Percentiles rank a stretch among this genome's conserved stretches.
Conservation (phyloP, 192 early-diverging fungal genomes). For the Allomyces arbusculus region DNA sequence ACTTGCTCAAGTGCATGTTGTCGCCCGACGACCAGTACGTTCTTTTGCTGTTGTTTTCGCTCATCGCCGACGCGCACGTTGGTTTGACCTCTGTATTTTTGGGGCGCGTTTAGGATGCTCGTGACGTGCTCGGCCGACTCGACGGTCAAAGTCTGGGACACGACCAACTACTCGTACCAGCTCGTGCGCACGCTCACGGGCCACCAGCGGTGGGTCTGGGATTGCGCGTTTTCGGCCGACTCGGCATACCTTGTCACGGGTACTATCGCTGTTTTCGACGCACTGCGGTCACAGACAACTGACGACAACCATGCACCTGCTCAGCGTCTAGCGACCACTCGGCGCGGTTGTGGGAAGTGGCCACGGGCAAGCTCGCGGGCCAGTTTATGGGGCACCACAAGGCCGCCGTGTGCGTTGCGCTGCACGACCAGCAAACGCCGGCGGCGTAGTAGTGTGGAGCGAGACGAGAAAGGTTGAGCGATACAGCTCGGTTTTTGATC, state of each 20-base stretch:
- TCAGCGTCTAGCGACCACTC: conserved; percentile 64
- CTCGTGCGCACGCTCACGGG: conserved; percentile 56
- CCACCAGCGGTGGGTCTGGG: conserved; percentile 83
- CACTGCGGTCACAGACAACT: background rate
- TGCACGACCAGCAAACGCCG: conserved; percentile 50
- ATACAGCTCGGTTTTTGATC: background rate
- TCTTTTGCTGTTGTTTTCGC: background rate
- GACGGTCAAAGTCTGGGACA: conserved; percentile 67
- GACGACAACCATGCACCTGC: background rate
- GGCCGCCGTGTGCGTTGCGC: conserved; percentile 63
- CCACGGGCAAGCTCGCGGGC: conserved; percentile 53
- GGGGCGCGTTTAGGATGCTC: conserved; percentile 21
- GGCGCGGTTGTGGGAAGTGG: conserved; percentile 61
- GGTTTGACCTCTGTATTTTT: too few species aligned
- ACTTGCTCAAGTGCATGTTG: conserved; percentile 61
- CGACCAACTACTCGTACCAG: conserved; percentile 35
- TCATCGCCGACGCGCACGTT: too few species aligned
- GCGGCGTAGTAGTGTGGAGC: background rate
- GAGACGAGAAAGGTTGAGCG: background rate
- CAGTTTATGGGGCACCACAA: conserved; percentile 83
- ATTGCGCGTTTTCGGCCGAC: conserved; percentile 75
- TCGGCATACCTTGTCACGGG: conserved; percentile 76
- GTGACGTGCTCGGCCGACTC: conserved; percentile 75
- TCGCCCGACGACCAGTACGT: conserved; percentile 62
- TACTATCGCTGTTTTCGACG: conserved; percentile 1